Evolutionary conservation across 148 eudicot species (phyloP).

Genomic region (Fagopyrum tataricum): DNA sequence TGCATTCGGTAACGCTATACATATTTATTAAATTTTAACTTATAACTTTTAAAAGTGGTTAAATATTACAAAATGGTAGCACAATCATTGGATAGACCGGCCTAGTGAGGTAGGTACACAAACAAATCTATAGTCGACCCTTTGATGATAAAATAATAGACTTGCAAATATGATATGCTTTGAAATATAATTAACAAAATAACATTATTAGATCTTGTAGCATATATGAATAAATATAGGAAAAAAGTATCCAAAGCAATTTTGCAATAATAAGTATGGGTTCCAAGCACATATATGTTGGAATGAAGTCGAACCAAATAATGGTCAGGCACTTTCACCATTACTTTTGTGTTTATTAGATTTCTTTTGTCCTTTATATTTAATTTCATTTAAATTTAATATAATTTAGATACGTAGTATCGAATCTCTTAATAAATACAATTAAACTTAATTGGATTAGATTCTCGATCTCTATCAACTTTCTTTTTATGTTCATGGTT

Average conservation of each 20-base stretch:
- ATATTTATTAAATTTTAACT: not conserved
- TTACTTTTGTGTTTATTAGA: conserved; percentile 11
- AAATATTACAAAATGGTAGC: not conserved
- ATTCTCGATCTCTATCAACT: not conserved
- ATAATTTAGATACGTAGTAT: not conserved
- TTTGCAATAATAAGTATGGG: not conserved
- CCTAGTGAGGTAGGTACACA: not conserved
- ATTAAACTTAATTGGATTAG: not conserved
- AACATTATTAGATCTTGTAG: conserved; percentile 7
- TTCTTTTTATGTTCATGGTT: not conserved
- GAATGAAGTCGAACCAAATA: conserved; percentile 10
- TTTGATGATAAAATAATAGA: not conserved
- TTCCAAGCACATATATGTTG: not conserved
- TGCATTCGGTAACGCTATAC: too few species aligned
- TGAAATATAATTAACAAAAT: not conserved
- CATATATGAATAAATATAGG: not conserved
- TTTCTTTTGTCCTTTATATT: not conserved
- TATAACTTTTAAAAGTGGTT: not conserved
- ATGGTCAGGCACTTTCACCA: conserved; percentile 12
- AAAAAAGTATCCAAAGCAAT: conserved; percentile 8
- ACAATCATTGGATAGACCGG: not conserved
- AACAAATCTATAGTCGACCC: not conserved
- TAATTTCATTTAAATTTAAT: not conserved
- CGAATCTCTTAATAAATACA: conserved; percentile 6
- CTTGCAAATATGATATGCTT: not conserved